These are phyloP conservation scores for Malus fusca DNA, from an alignment of 306 rosid species.

Conservation along the genomic window DNA sequence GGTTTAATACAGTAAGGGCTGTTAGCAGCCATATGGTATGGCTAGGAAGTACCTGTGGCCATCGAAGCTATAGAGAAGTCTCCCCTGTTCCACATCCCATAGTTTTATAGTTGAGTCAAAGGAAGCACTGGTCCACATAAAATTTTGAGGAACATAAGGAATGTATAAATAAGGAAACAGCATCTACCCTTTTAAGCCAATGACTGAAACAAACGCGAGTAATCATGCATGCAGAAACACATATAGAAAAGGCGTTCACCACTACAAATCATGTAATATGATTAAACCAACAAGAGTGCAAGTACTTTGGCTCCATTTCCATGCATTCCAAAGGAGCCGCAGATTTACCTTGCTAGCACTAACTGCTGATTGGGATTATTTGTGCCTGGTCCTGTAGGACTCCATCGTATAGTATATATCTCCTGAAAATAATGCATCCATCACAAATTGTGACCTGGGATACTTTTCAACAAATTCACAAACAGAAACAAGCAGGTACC, in stretches of 20 bases:
- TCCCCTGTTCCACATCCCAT: slow-evolving; percentile 61
- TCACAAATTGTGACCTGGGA: not conserved
- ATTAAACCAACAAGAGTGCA: not conserved
- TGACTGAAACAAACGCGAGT: not conserved
- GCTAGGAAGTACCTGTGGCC: slow-evolving; percentile 45
- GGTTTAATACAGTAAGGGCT: no score
- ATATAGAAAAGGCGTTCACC: not conserved
- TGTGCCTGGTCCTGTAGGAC: slow-evolving; percentile 57
- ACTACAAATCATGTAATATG: not conserved
- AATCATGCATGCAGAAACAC: not conserved
- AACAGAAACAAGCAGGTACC: slow-evolving; percentile 18
- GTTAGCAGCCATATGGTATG: no score
- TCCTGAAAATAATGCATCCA: slow-evolving; percentile 26
- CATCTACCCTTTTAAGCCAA: not conserved
- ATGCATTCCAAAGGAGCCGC: not conserved
- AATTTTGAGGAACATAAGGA: not conserved
- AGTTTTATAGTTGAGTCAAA: slow-evolving; percentile 55
- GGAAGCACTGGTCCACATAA: slow-evolving; percentile 44
- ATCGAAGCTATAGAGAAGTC: slow-evolving; percentile 36
- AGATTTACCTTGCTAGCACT: slow-evolving; percentile 48
- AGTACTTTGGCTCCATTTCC: not conserved
- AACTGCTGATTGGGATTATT: slow-evolving; percentile 43
- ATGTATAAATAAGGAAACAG: not conserved
- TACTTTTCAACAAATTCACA: not conserved
- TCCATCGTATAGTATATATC: slow-evolving; percentile 67